Base-by-base conservation (phyloP, 768 basidiomycete genomes). In the Hygrocybe coccinea region DNA sequence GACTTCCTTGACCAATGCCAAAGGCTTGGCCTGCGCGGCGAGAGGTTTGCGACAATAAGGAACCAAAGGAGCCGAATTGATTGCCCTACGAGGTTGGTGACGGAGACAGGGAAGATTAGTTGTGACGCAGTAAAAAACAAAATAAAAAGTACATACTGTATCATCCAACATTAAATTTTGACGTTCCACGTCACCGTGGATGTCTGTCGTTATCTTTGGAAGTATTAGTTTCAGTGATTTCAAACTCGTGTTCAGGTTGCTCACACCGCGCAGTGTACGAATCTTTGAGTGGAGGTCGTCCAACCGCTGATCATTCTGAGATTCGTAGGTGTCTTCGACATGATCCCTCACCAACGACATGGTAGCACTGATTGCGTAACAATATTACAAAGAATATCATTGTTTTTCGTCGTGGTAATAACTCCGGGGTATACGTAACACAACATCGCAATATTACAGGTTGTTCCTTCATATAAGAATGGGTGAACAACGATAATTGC, bases 201-300 rank as follows among this genome's bases (percentile, higher is more conserved):
- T 91, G 71, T 94, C 91, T 2, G 83, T 87, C 11, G 91, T 93
- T n/a, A 94, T 79, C 90, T 93, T 54, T 15, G 24, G 52, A 33
- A 11, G 8, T 46, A 19, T 39, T 12, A 48, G 3, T 29, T 29
- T 29, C 29, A 29, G 29, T 6, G 43, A 52, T 35, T 36, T 52
- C 15, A 21, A 33, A 29, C 15, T 2, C 38, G 37, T 5, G 15
- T 59, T 29, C 36, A 50, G 12, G 17, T 46, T 15, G 50, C 81
- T 60, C 66, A 92, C 91, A n/a, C 87, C 86, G 58, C 90, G 83
- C 46, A 93, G 67, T 15, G 86, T 87, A 39, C 89, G 81, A 47
- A 92, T 81, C 67, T 94, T 94, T 17, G 88, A 83, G 68, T 93
- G 91, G 1, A 94, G 75, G 49, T 90, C 87, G 55, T 93, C 89